Base-by-base conservation (phyloP, 805 yeast species). In the Cyberlindnera xishuangbannaensis region DNA sequence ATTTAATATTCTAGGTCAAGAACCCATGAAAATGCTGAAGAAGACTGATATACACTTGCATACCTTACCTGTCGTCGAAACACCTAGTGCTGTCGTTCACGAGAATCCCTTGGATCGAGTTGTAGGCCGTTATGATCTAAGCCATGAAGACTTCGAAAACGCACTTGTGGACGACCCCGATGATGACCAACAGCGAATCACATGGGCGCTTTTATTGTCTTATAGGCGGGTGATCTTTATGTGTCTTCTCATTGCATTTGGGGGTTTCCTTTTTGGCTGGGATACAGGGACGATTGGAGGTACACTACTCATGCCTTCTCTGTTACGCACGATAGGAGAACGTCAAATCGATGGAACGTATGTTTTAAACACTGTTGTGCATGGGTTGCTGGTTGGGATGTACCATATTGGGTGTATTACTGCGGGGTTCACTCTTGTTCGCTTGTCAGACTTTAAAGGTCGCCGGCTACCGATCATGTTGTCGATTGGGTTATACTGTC, bases 281-380 rank as follows among this genome's bases (percentile, higher is more conserved):
- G 87, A 79, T 58, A 76, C 84, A 27, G 86, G 86, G 50, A 77
- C 82, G 35, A 76, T 79, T 51, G 77, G 83, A 13, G 83, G 84
- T 31, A 71, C 78, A 41, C 72, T 76, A 20, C 71, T 73, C 48
- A 69, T 78, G 78, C 49, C 65, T n/a, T 77, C 77, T 41, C 77
- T 70, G 53, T 51, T 58, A 33, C 37, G 51, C 12, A 62, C 76
- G 43, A 77, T 78, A 47, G 83, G 83, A 37, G 15, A 42, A 2
- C 45, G 60, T 27, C 37, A 53, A 10, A 27, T 57, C 71, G 36
- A 61, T 61, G 21, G 51, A 69, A 41, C 56, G 63, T 15, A 38
- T 18, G 28, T 11, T 20, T 17, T 38, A 19, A 28, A 35, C 15
- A 28, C 42, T 8, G 23, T 33, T 6, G 26, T 34, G 9, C 37